phyloP scores from a whole-genome alignment of 176 grass and related monocot genomes.

The Olyra latifolia region DNA sequence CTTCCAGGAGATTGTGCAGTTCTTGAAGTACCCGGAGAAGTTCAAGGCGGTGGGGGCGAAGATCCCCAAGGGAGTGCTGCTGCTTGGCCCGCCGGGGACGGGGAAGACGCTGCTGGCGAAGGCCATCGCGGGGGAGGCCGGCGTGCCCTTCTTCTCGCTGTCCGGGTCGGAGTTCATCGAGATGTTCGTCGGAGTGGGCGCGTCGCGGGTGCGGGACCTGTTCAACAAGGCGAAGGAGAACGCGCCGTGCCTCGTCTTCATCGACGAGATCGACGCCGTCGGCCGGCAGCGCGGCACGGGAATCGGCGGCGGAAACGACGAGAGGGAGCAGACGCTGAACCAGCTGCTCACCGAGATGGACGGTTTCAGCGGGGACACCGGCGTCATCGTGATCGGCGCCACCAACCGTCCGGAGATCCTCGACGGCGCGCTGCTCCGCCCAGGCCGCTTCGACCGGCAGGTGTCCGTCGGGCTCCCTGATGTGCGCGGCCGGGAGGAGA shows the following conservation, averaged over 20 bases:
- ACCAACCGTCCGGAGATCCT: conserved; percentile 79
- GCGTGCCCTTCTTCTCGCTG: conserved; percentile 83
- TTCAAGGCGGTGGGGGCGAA: conserved; percentile 63
- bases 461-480: conserved; percentile 70
- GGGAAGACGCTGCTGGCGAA: conserved; percentile 84
- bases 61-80: conserved; percentile 74
- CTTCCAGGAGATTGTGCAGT: conserved; percentile 91
- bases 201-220: conserved; percentile 74
- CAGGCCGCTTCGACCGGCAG: conserved; percentile 70
- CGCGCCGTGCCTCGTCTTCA: conserved; percentile 74
- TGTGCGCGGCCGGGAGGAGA: conserved; percentile 79
- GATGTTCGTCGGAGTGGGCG: conserved; percentile 82
- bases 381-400: conserved; percentile 72
- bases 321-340: conserved; percentile 85
- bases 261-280: conserved; percentile 84
- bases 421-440: conserved; percentile 71
- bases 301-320: conserved; percentile 72
- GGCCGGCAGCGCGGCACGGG: conserved; percentile 64
- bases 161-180: conserved; percentile 90
- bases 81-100: conserved; percentile 60
- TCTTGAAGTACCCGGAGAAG: conserved; percentile 62
- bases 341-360: conserved; percentile 89
- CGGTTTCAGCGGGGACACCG: conserved; percentile 62
- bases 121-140: conserved; percentile 79
- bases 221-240: conserved; percentile 67